phyloP scores from a whole-genome alignment of 2,329 filamentous ascomycete species.

The Aspergillus sp. region DNA sequence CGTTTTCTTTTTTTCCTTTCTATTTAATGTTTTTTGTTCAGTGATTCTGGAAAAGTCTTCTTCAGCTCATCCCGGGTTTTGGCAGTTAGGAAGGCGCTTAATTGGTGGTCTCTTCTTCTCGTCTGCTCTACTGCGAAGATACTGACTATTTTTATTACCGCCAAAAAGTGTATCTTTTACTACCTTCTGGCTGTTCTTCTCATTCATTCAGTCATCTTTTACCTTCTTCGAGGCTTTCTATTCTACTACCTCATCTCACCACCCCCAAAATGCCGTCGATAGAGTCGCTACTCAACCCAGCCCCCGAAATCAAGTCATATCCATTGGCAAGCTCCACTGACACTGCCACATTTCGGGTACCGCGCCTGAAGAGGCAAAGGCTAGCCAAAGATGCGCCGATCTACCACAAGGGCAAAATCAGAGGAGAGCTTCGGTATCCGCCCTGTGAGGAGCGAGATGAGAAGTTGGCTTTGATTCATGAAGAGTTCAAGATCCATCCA shows the following conservation, averaged over 20 bases:
- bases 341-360: conserved; percentile 11
- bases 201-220: not conserved
- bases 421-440: conserved; percentile 62
- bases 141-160: not conserved
- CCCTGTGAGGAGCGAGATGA: conserved; percentile 62
- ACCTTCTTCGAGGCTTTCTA: not conserved
- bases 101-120: conserved; percentile 1
- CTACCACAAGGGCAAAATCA: conserved; percentile 53
- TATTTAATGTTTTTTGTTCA: conserved; percentile 5
- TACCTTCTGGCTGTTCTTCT: not conserved
- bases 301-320: conserved; percentile 34
- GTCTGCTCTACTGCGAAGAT: not conserved
- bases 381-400: conserved; percentile 57
- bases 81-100: conserved; percentile 7
- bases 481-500: conserved; percentile 58
- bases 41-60: conserved; percentile 21
- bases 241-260: conserved; percentile 3
- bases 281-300: conserved; percentile 58
- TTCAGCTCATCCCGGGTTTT: conserved; percentile 10
- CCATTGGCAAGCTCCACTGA: conserved; percentile 36
- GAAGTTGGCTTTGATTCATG: conserved; percentile 50
- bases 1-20: conserved; percentile 6
- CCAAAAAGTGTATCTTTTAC: not conserved
- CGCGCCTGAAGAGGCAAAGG: conserved; percentile 43
- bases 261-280: conserved; percentile 52